These are phyloP conservation scores for Phaeomoniella chlamydospora DNA, from an alignment of 2,329 filamentous ascomycete species.

Conservation along the genomic window DNA sequence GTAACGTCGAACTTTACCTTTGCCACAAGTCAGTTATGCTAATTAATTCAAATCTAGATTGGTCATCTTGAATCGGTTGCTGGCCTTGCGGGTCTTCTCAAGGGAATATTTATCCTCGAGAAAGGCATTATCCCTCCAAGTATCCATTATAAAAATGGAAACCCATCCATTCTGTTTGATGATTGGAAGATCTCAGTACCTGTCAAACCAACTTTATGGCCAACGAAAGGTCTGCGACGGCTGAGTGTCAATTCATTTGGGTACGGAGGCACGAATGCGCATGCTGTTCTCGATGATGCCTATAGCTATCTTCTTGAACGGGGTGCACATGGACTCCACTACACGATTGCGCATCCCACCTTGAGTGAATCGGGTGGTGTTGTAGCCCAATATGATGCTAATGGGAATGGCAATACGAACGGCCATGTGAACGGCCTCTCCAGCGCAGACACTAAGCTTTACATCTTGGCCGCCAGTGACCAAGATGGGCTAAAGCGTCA, in stretches of 20 bases:
- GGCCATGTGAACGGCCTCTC: no score
- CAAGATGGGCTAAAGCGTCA: no score
- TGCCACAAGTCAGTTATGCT: not conserved
- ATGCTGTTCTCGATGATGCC: constrained; percentile 11
- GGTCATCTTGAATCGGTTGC: constrained; percentile 7
- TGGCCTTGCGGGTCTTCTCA: constrained; percentile 10
- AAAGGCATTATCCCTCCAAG: constrained; percentile 19
- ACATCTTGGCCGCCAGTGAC: no score
- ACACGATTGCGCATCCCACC: no score
- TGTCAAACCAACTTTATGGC: constrained; percentile 12
- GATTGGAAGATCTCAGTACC: constrained; percentile 22
- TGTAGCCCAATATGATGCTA: no score
- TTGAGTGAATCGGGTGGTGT: no score
- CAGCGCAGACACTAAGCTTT: no score
- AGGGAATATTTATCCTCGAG: constrained; percentile 13
- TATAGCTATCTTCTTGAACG: constrained; percentile 2
- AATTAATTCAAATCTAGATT: constrained; percentile 2
- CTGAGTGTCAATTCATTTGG: constrained; percentile 15
- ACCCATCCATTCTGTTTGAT: constrained; percentile 18
- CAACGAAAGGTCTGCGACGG: constrained; percentile 12
- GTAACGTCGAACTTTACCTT: not conserved
- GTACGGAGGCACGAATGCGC: constrained; percentile 16
- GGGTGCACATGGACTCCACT: not conserved
- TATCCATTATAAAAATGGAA: constrained; percentile 23
- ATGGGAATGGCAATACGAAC: no score